A percentile compares a stretch with the other conserved stretches of the same genome.
phyloP scores from a whole-genome alignment of 2,329 filamentous ascomycete species.

The Hymenoscyphus repandus region DNA sequence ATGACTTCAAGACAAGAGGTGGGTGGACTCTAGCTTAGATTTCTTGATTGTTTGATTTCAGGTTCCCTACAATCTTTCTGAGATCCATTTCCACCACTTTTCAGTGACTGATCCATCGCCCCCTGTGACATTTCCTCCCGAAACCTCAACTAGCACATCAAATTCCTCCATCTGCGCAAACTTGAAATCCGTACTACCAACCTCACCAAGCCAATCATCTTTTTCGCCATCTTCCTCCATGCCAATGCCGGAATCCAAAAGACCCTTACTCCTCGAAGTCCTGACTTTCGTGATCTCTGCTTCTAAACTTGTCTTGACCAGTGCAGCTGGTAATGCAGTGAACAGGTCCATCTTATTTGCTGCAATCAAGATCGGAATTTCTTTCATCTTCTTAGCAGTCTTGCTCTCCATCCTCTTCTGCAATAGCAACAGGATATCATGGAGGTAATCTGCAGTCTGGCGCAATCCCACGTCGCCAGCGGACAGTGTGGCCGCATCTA shows the following conservation, averaged over 20 bases:
- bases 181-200: slow-evolving; percentile 69
- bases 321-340: slow-evolving; percentile 73
- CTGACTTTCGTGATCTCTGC: slow-evolving; percentile 75
- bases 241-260: slow-evolving; percentile 76
- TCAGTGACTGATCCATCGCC: slow-evolving; percentile 64
- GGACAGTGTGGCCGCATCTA: slow-evolving; percentile 72
- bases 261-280: slow-evolving; percentile 68
- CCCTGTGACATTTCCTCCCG: slow-evolving; percentile 65
- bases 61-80: slow-evolving; percentile 56
- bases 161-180: slow-evolving; percentile 82
- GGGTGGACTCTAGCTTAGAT: too few relatives aligned
- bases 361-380: slow-evolving; percentile 73
- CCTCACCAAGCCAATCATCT: slow-evolving; percentile 80
- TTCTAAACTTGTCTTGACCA: slow-evolving; percentile 74
- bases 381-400: slow-evolving; percentile 50
- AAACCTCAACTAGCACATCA: slow-evolving; percentile 69
- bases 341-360: slow-evolving; percentile 97
- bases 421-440: slow-evolving; percentile 78
- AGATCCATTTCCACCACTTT: slow-evolving; percentile 90
- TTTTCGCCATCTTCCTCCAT: slow-evolving; percentile 64
- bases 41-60: neutral
- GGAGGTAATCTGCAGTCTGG: slow-evolving; percentile 76
- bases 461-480: slow-evolving; percentile 54
- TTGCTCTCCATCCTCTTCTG: slow-evolving; percentile 65
- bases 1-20: too few relatives aligned